Evolutionary conservation across 2,329 filamentous ascomycete genomes (phyloP), one percentile per base, ranked within the genome.

Genomic region (Ophiostoma montium): DNA sequence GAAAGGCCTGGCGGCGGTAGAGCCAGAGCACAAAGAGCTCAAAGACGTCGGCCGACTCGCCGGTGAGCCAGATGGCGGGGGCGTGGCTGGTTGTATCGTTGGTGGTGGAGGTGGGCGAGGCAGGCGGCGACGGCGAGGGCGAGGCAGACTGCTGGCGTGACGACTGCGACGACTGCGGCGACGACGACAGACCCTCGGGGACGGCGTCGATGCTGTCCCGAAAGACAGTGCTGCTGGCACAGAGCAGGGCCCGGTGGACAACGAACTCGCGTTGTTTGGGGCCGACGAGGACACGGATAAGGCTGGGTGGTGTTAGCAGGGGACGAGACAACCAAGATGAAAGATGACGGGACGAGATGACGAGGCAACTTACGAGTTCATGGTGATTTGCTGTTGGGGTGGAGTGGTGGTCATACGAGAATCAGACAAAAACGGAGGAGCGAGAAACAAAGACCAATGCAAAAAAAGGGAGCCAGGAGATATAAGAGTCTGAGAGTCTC

Each of bases 11-110:
- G 5, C 65, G 64, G 18, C 64, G 63, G 57, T 75, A 71, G 21
- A 77, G 65, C 71, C 72, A 76, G 41, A 72, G 62, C 39, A 71
- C 64, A 56, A 76, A 75, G 33, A 75, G 63, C 55, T 69, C 67
- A 56, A 77, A 75, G 66, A 74, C 72, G 57, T 69, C 63, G 16
- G 71, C 62, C 1, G 67, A 67, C 58, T 76, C 71, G 52, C 65
- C 64, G 0, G 71, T 67, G 5, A 69, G 61, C 58, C 60, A 64
- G 32, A 69, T 57, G n/a, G 44, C 30, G 3, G 67, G 57, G 48
- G 48, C 32, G 27, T 19, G 15, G 18, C 39, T 21, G 35, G 31
- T 38, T 39, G 38, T 33, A 35, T 5, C 5, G 35, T 16, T 3
- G 46, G 46, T 32, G 12, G 36, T 39, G 0, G 39, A 6, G 0